phyloP scores from a whole-genome alignment of 2,329 filamentous ascomycete genomes.

The Colletotrichum chrysophilum region DNA sequence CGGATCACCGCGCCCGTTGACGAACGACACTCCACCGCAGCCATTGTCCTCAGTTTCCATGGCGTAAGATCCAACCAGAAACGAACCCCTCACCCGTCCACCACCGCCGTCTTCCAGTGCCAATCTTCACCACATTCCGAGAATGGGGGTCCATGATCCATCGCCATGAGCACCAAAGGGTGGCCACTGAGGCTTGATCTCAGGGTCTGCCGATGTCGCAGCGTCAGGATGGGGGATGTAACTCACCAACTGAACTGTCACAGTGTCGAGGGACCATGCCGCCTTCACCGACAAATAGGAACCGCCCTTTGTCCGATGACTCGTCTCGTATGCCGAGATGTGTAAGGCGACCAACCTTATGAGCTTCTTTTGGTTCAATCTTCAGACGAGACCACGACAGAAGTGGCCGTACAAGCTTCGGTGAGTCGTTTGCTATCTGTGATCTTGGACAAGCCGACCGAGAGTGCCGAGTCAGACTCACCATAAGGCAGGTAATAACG shows the following conservation, averaged over 20 bases:
- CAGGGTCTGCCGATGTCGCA: conserved; percentile 17
- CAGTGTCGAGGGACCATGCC: neutral
- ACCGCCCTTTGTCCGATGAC: conserved; percentile 9
- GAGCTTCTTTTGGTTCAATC: neutral
- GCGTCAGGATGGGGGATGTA: neutral
- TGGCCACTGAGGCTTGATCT: neutral
- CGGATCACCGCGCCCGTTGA: neutral
- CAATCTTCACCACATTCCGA: conserved; percentile 5
- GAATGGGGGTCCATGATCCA: neutral
- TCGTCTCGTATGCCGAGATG: neutral
- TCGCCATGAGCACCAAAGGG: neutral
- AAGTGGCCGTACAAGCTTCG: neutral
- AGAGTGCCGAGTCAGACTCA: neutral
- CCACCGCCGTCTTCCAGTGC: neutral
- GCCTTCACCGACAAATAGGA: neutral
- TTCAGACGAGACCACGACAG: neutral
- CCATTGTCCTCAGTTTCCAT: neutral
- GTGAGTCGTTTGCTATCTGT: neutral
- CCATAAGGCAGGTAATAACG: accelerated
- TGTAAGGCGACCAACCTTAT: neutral
- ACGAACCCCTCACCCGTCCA: neutral
- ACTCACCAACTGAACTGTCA: neutral
- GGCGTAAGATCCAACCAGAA: conserved; percentile 12
- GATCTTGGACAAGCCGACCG: neutral
- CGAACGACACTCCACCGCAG: neutral